Percentiles rank a stretch among this genome's conserved stretches.
phyloP scores from a whole-genome alignment of 1,284 basidiomycete species.

The Neonothopanus nambi region DNA sequence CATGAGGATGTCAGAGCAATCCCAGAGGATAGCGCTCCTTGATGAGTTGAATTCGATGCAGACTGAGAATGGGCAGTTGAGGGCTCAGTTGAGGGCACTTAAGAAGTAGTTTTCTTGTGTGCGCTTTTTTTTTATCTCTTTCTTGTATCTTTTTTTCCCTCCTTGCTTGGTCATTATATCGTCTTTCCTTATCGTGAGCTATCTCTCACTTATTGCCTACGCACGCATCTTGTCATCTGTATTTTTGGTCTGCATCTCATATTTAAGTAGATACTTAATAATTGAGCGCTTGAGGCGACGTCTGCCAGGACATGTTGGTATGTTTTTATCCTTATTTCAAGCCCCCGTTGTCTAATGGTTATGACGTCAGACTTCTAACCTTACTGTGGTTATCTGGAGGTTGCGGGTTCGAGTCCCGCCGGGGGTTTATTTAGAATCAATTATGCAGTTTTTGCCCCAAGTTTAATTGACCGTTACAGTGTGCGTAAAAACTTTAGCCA shows the following conservation, averaged over 20 bases:
- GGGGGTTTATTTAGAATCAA: not conserved
- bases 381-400: constrained; percentile 5
- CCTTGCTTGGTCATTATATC: constrained; percentile 14
- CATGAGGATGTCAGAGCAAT: constrained; percentile 67
- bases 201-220: too few species aligned
- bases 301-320: too few species aligned
- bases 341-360: constrained; percentile 12
- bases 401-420: constrained; percentile 10
- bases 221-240: too few species aligned
- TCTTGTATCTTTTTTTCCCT: constrained; percentile 1
- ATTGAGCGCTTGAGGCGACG: not conserved
- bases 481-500: too few species aligned
- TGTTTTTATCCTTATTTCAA: not conserved
- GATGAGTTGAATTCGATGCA: constrained; percentile 81
- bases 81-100: constrained; percentile 64
- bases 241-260: too few species aligned
- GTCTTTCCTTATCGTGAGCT: too few species aligned
- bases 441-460: too few species aligned
- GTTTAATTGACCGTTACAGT: too few species aligned
- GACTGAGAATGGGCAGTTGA: constrained; percentile 69
- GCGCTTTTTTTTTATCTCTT: not conserved
- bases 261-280: not conserved
- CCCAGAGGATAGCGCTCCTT: constrained; percentile 67
- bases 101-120: constrained; percentile 40
- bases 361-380: constrained; percentile 9